A percentile compares a stretch with the other conserved stretches of the same genome.
phyloP scores from a whole-genome alignment of 2,329 filamentous ascomycete genomes.

The Aspergillus brunneoviolaceus region DNA sequence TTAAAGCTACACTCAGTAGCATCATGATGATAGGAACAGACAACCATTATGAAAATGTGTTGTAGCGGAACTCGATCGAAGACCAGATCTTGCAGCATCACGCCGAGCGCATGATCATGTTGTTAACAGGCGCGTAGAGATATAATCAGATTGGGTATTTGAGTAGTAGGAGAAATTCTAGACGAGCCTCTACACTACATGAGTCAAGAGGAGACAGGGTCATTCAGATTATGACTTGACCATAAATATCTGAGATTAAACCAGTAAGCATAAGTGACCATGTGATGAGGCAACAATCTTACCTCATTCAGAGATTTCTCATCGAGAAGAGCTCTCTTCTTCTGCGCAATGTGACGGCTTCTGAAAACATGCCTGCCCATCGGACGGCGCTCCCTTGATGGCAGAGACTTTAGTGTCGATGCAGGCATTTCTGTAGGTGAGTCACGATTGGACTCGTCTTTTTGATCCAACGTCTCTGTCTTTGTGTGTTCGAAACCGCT shows the following conservation, averaged over 20 bases:
- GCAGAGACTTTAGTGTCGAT: constrained; percentile 44
- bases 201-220: neutral
- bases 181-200: neutral
- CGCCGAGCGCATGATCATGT: too few species aligned
- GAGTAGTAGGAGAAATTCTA: neutral
- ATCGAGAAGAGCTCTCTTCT: constrained; percentile 79
- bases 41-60: too few species aligned
- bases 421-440: constrained; percentile 44
- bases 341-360: constrained; percentile 82
- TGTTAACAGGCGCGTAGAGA: too few species aligned
- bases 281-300: constrained; percentile 17
- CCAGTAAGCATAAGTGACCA: constrained; percentile 15
- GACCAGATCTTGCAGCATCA: too few species aligned
- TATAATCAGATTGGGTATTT: neutral
- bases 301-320: constrained; percentile 83
- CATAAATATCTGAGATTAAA: constrained; percentile 37
- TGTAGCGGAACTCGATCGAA: too few species aligned
- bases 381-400: constrained; percentile 47
- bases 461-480: neutral
- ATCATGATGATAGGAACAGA: too few species aligned
- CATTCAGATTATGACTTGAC: constrained; percentile 24
- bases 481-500: constrained; percentile 12
- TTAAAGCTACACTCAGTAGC: too few species aligned
- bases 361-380: constrained; percentile 71
- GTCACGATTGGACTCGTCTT: constrained; percentile 31